Conservation (phyloP, 495 filamentous ascomycete genomes). For the Podospora tetraspora region DNA sequence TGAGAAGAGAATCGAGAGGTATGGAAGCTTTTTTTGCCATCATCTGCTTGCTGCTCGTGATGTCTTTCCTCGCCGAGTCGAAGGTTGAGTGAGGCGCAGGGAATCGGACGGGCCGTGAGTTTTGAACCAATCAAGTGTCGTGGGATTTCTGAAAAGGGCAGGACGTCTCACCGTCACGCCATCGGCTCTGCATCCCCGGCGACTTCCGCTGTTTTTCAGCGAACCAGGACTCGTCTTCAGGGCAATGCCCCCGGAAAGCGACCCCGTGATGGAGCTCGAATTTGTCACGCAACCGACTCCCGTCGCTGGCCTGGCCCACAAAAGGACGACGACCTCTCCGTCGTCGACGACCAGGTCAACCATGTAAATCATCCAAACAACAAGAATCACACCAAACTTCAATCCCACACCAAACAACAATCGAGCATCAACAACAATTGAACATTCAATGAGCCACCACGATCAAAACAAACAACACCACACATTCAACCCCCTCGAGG, state of each 20-base stretch:
- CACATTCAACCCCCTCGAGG: conserved; percentile 1
- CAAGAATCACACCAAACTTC: background rate
- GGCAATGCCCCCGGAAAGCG: background rate
- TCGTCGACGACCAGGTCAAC: background rate
- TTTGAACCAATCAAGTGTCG: background rate
- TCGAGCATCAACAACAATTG: background rate
- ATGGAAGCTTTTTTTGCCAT: background rate
- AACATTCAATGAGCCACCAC: background rate
- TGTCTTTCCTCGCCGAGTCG: background rate
- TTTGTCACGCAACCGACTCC: background rate
- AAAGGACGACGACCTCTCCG: background rate
- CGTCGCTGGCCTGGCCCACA: background rate
- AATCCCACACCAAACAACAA: too few species aligned
- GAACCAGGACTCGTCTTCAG: background rate
- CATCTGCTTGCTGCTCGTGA: background rate
- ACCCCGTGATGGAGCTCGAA: background rate
- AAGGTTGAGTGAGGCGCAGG: background rate
- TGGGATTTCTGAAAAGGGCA: background rate
- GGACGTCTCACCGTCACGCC: background rate
- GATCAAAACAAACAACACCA: background rate
- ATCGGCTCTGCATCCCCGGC: background rate
- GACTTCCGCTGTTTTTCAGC: background rate
- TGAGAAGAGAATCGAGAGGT: background rate
- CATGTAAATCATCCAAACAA: background rate
- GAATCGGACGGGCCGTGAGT: background rate